phyloP scores from a whole-genome alignment of 2,329 filamentous ascomycete genomes.

The Trichophyton simii region DNA sequence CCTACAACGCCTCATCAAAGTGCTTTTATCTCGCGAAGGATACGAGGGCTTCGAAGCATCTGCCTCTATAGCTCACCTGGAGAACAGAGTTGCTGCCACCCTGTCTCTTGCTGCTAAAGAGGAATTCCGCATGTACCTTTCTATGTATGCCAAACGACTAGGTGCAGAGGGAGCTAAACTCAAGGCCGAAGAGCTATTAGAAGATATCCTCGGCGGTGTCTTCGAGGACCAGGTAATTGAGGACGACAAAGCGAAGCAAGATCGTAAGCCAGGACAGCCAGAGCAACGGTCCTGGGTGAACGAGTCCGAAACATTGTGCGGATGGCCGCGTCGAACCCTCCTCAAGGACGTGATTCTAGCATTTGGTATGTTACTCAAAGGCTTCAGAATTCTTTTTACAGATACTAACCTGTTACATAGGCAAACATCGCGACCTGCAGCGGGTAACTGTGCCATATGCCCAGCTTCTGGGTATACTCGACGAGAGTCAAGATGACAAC shows the following conservation, averaged over 20 bases:
- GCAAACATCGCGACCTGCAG: constrained; percentile 91
- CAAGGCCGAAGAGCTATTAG: constrained; percentile 87
- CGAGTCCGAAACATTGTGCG: constrained; percentile 62
- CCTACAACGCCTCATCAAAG: constrained; percentile 81
- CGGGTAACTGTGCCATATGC: constrained; percentile 92
- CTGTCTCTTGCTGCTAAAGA: constrained; percentile 73
- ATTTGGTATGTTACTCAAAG: constrained; percentile 54
- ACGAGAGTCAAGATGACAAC: constrained; percentile 17
- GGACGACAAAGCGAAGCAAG: constrained; percentile 23
- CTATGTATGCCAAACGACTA: constrained; percentile 94
- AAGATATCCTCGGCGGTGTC: constrained; percentile 63
- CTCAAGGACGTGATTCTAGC: constrained; percentile 86
- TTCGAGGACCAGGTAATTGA: constrained; percentile 44
- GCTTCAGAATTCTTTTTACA: constrained; percentile 7
- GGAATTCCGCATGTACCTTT: constrained; percentile 88
- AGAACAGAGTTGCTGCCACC: constrained; percentile 85
- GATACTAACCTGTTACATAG: constrained; percentile 39
- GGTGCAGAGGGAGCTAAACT: constrained; percentile 74
- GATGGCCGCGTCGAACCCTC: constrained; percentile 79
- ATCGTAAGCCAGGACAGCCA: constrained; percentile 1
- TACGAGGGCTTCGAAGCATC: constrained; percentile 85
- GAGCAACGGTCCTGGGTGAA: constrained; percentile 50
- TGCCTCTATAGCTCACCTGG: constrained; percentile 85
- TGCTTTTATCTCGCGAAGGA: constrained; percentile 73
- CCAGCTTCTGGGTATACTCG: constrained; percentile 53